phyloP scores from a whole-genome alignment of 768 basidiomycete species.

The Lactarius pseudohatsudake region DNA sequence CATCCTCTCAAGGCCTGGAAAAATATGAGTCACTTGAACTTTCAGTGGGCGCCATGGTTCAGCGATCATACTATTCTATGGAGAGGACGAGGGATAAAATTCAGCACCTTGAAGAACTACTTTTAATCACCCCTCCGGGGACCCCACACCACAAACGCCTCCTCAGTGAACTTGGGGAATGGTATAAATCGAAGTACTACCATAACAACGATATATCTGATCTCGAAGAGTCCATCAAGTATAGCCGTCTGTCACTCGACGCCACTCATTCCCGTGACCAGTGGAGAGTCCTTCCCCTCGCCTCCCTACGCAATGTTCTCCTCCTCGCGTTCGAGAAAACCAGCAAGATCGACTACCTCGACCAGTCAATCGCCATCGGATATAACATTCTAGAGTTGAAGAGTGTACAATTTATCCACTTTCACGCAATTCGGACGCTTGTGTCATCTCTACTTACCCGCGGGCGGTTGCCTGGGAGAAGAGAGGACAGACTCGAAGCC shows the following conservation, averaged over 20 bases:
- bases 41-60: background rate
- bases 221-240: slow-evolving; percentile 4
- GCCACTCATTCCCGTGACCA: background rate
- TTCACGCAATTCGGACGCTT: background rate
- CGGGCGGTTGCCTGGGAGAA: background rate
- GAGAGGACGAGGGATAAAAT: background rate
- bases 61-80: too few relatives aligned
- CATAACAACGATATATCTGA: background rate
- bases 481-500: background rate
- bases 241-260: background rate
- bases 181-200: background rate
- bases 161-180: background rate
- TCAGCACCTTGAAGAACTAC: background rate
- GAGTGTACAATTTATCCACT: background rate
- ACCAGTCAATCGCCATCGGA: background rate
- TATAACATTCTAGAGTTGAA: background rate
- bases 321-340: background rate
- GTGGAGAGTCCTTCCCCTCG: background rate
- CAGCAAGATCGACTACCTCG: background rate
- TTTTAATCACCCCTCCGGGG: background rate
- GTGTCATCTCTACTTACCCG: background rate
- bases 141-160: background rate
- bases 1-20: background rate
- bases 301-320: background rate
- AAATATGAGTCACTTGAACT: background rate